A percentile compares a stretch with the other conserved stretches of the same genome.
These are phyloP conservation scores for Tripidium arundinaceum DNA, from an alignment of 202 grass and related monocot species.

Conservation along the genomic window DNA sequence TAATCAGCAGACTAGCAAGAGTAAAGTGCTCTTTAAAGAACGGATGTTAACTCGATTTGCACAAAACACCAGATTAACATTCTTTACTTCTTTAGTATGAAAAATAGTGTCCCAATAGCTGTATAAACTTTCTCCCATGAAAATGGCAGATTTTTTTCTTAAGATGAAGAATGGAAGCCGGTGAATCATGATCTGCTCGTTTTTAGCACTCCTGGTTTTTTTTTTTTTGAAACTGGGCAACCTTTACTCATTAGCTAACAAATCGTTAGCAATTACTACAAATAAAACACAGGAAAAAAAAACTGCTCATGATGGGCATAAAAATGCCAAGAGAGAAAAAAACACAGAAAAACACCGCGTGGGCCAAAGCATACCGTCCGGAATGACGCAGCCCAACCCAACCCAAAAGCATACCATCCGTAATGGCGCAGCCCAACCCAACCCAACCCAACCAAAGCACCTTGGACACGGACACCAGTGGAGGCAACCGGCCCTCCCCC, in stretches of 20 bases:
- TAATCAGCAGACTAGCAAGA: background rate
- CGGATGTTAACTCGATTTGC: background rate
- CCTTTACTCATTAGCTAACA: too few relatives aligned
- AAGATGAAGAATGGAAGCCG: background rate
- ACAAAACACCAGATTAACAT: background rate
- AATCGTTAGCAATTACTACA: too few relatives aligned
- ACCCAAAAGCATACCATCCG: background rate
- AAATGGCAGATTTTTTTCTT: background rate
- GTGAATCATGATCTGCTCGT: background rate
- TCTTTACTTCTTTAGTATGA: background rate
- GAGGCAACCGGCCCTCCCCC: background rate
- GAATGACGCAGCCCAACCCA: conserved; percentile 13
- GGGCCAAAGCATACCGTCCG: background rate
- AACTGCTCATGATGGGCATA: background rate
- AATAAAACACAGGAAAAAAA: background rate
- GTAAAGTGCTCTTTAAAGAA: background rate
- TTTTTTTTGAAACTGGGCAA: too few relatives aligned
- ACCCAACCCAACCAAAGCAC: conserved; percentile 10
- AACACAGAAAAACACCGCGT: background rate
- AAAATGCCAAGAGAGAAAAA: background rate
- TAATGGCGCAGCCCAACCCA: conserved; percentile 21
- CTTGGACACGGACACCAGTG: conserved; percentile 1
- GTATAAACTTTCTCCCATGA: background rate
- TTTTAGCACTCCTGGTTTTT: background rate
- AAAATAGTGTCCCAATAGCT: background rate